A percentile compares a stretch with the other conserved stretches of the same genome.
Evolutionary conservation across 2,329 filamentous ascomycete species (phyloP).

Genomic region (Cytospora leucostoma): DNA sequence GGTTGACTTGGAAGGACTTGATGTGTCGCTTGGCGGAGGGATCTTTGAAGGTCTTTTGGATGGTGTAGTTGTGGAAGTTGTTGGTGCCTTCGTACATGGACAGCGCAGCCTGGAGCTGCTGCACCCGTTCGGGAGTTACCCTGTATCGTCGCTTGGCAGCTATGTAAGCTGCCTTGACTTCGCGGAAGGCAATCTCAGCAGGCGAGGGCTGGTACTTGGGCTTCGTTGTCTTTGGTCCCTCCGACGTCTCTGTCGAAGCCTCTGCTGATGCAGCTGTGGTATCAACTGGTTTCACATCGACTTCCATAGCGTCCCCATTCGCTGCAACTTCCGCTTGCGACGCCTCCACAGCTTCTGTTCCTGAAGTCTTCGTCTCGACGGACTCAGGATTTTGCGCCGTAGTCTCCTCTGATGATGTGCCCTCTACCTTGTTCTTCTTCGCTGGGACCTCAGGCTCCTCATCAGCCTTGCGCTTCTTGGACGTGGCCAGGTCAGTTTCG

Average conservation of each 20-base stretch:
- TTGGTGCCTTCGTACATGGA: constrained; percentile 77
- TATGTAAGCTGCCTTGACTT: constrained; percentile 80
- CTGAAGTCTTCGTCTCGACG: background rate
- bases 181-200: constrained; percentile 66
- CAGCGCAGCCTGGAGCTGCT: constrained; percentile 74
- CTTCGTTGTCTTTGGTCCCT: constrained; percentile 23
- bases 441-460: constrained; percentile 9
- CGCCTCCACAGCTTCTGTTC: constrained; percentile 13
- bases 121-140: constrained; percentile 69
- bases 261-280: background rate
- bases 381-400: background rate
- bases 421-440: constrained; percentile 25
- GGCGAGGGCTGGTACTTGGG: constrained; percentile 44
- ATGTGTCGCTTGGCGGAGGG: constrained; percentile 87
- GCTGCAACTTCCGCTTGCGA: constrained; percentile 3
- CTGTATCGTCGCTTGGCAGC: constrained; percentile 83
- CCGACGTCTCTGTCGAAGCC: constrained; percentile 10
- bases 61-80: constrained; percentile 98
- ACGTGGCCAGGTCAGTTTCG: constrained; percentile 2
- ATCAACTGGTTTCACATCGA: constrained; percentile 14
- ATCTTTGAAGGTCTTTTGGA: constrained; percentile 81
- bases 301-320: constrained; percentile 7
- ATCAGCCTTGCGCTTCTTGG: constrained; percentile 26
- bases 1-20: constrained; percentile 83
- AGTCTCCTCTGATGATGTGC: background rate